Evolutionary conservation across 805 yeast species (phyloP).

Genomic region (Isabelozyma pseudorhagii): DNA sequence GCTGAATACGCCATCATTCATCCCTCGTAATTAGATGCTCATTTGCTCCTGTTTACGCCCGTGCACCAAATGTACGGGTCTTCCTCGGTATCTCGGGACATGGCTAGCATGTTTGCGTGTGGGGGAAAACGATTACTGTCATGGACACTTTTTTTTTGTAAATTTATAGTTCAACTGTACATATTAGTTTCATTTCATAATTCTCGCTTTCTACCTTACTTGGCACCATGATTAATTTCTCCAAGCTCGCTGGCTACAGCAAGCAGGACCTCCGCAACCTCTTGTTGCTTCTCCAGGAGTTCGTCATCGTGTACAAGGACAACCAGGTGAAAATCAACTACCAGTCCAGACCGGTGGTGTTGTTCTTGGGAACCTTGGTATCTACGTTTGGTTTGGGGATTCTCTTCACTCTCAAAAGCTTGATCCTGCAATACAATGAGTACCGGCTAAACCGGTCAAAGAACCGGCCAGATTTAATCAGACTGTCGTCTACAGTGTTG

Average conservation of each 20-base stretch:
- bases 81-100: neutral
- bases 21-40: too few relatives aligned
- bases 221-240: constrained; percentile 28
- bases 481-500: constrained; percentile 42
- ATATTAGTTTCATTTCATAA: too few relatives aligned
- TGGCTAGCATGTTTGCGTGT: neutral
- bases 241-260: constrained; percentile 29
- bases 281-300: constrained; percentile 31
- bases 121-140: neutral
- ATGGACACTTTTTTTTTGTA: too few relatives aligned
- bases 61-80: neutral
- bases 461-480: constrained; percentile 33
- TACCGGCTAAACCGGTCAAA: constrained; percentile 17
- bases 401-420: constrained; percentile 25
- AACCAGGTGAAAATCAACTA: constrained; percentile 38
- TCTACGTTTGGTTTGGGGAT: constrained; percentile 41
- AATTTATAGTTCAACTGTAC: too few relatives aligned
- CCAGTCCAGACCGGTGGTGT: constrained; percentile 39
- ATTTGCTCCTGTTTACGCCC: neutral
- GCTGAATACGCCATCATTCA: too few relatives aligned
- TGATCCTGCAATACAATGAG: constrained; percentile 29
- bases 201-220: neutral
- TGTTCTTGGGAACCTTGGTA: constrained; percentile 37
- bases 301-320: constrained; percentile 31
- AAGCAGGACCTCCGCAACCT: constrained; percentile 33